phyloP scores from a whole-genome alignment of 2,329 filamentous ascomycete species.

The Aspergillus hortae region DNA sequence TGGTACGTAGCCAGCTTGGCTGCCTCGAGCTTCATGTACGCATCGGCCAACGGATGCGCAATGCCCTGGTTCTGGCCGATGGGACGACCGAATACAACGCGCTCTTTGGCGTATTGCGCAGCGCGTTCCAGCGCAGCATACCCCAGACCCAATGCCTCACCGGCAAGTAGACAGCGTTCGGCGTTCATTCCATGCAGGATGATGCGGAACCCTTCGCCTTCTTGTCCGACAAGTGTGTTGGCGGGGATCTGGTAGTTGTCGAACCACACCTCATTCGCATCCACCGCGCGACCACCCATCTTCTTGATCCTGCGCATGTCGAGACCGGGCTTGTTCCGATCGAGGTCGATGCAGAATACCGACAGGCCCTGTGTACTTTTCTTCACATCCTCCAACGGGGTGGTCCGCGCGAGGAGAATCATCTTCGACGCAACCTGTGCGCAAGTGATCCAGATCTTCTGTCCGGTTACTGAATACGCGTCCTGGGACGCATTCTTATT shows the following conservation, averaged over 20 bases:
- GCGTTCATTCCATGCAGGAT: slow-evolving; percentile 78
- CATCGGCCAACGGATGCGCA: slow-evolving; percentile 56
- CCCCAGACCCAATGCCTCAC: slow-evolving; percentile 75
- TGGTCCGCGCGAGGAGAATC: slow-evolving; percentile 77
- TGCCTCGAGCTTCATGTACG: slow-evolving; percentile 60
- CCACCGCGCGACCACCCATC: slow-evolving; percentile 79
- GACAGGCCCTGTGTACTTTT: slow-evolving; percentile 74
- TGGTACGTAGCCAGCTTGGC: slow-evolving; percentile 61
- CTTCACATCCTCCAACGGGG: slow-evolving; percentile 61
- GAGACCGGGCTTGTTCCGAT: slow-evolving; percentile 58
- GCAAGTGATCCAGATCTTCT: slow-evolving; percentile 88
- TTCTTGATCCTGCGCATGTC: slow-evolving; percentile 72
- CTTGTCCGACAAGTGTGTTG: slow-evolving; percentile 64
- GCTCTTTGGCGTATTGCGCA: slow-evolving; percentile 60
- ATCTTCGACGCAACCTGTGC: slow-evolving; percentile 80
- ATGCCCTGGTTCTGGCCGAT: slow-evolving; percentile 61
- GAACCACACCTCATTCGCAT: slow-evolving; percentile 86
- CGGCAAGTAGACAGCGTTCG: slow-evolving; percentile 70
- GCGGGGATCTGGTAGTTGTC: slow-evolving; percentile 68
- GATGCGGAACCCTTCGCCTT: slow-evolving; percentile 75
- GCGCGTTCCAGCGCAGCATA: slow-evolving; percentile 67
- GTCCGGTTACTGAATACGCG: slow-evolving; percentile 66
- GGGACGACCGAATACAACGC: slow-evolving; percentile 57
- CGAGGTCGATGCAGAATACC: slow-evolving; percentile 75
- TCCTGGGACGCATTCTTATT: slow-evolving; percentile 50